These are phyloP conservation scores for Mycena capillaripes DNA, from an alignment of 768 basidiomycete genomes.

Conservation along the genomic window DNA sequence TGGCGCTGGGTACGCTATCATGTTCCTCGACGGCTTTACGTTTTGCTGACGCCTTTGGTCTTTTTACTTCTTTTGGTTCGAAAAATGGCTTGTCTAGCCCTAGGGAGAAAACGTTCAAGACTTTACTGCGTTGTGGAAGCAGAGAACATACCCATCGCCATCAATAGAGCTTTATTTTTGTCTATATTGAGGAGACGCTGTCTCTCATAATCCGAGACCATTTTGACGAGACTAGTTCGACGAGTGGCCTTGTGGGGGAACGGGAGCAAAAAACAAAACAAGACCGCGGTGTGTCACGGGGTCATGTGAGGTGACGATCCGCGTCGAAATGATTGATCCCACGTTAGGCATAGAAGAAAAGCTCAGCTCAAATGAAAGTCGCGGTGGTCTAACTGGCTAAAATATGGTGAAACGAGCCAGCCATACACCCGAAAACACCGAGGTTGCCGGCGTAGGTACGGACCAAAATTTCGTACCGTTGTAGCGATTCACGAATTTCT, in stretches of 20 bases:
- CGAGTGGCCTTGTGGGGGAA: not conserved
- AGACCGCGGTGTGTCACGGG: not conserved
- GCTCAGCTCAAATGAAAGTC: no score
- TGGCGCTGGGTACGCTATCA: conserved; percentile 39
- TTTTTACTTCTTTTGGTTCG: conserved; percentile 59
- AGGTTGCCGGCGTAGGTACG: no score
- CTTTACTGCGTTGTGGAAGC: not conserved
- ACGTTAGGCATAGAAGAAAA: no score
- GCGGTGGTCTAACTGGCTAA: no score
- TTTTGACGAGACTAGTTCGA: not conserved
- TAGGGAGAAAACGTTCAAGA: conserved; percentile 39
- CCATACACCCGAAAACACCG: no score
- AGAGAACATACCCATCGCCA: conserved; percentile 31
- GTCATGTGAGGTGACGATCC: not conserved
- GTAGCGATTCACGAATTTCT: no score
- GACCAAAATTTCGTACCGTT: no score
- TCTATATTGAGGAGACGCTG: conserved; percentile 52
- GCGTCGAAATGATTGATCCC: no score
- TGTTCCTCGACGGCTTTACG: conserved; percentile 50
- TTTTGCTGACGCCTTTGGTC: conserved; percentile 52
- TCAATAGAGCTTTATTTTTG: conserved; percentile 23
- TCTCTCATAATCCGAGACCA: conserved; percentile 52
- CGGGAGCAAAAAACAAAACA: not conserved
- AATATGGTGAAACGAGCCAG: no score
- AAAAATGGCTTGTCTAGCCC: conserved; percentile 62